Evolutionary conservation across 495 filamentous ascomycete species (phyloP), one percentile per base, ranked within the genome.

Genomic region (Parathielavia hyrcaniae): DNA sequence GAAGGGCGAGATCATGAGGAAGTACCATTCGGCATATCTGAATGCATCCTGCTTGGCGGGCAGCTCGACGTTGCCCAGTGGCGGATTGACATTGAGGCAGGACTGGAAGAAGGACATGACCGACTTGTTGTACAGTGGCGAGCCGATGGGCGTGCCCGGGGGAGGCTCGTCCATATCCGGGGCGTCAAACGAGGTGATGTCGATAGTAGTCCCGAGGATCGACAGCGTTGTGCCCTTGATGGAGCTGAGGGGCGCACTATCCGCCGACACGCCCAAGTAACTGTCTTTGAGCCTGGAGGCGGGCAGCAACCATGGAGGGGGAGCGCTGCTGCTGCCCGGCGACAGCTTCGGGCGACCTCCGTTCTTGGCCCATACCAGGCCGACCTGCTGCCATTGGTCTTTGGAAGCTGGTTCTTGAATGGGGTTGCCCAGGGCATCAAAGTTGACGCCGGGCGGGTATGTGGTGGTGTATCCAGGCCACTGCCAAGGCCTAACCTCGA

Each of bases 201-300:
- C 86, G 61, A 92, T 88, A 50, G 87, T 83, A 60, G 86, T 83
- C 19, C 87, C 88, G 44, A 91, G 80, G 47, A 92, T 80, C 2
- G 84, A 83, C 49, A 92, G 71, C 1, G 83, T 81, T 1, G 86
- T 89, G 9, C 85, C 88, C 64, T 86, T 86, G 63, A 90, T 85
- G 14, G 84, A 83, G 72, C 84, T 87, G 4, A 90, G 72, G 45
- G 81, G 79, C 5, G 80, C 78, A 66, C 81, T 82, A n/a, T 83
- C 80, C 11, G 80, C 78, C 10, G 83, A 81, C 26, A 90, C 83
- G 22, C 88, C 88, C 8, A 90, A 77, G 61, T 89, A 88, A 67
- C 84, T 85, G 64, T 88, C 83, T 22, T 79, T 80, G 32, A 78
- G 75, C 55, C 79, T 75, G 17, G 73, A 67, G 30, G 68, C 57